Evolutionary conservation across 192 early-diverging fungal genomes (phyloP).

Genomic region (Neocallimastix lanati): DNA sequence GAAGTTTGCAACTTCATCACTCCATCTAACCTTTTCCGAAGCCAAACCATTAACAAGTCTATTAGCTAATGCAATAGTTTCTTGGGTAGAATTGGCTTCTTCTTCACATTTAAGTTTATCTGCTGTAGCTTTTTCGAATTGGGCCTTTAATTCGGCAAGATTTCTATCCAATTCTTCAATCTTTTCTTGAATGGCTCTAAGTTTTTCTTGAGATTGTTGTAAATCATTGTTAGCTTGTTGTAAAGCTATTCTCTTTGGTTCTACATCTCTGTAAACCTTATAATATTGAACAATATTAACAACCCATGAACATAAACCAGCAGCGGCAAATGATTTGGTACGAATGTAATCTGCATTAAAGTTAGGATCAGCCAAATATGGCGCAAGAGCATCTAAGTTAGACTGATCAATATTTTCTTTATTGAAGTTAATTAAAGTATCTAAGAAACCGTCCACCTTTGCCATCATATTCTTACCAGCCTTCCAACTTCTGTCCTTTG

Average conservation of each 20-base stretch:
- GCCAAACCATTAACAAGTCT: slow-evolving; percentile 43
- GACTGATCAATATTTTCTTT: slow-evolving; percentile 40
- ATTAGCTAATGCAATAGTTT: slow-evolving; percentile 41
- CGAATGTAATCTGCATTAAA: slow-evolving; percentile 46
- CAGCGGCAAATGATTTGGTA: slow-evolving; percentile 43
- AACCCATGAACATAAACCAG: slow-evolving; percentile 42
- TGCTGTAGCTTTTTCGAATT: slow-evolving; percentile 45
- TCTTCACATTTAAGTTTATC: slow-evolving; percentile 45
- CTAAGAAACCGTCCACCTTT: slow-evolving; percentile 45
- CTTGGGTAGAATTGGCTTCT: slow-evolving; percentile 39
- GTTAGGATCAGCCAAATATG: slow-evolving; percentile 39
- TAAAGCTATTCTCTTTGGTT: slow-evolving; percentile 38
- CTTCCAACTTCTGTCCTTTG: slow-evolving; percentile 46
- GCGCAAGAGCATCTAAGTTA: slow-evolving; percentile 38
- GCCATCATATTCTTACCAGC: slow-evolving; percentile 51
- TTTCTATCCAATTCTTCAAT: slow-evolving; percentile 40
- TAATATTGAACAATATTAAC: slow-evolving; percentile 44
- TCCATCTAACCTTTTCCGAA: slow-evolving; percentile 50
- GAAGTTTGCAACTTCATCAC: slow-evolving; percentile 35
- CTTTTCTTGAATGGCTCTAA: slow-evolving; percentile 36
- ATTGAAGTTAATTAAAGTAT: slow-evolving; percentile 35
- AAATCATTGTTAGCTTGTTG: slow-evolving; percentile 34
- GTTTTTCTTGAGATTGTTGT: slow-evolving; percentile 24
- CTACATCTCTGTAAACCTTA: slow-evolving; percentile 41
- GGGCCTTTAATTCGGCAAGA: slow-evolving; percentile 32